These are phyloP conservation scores for Sambucus nigra DNA, from an alignment of 129 eudicot species.

Conservation along the genomic window DNA sequence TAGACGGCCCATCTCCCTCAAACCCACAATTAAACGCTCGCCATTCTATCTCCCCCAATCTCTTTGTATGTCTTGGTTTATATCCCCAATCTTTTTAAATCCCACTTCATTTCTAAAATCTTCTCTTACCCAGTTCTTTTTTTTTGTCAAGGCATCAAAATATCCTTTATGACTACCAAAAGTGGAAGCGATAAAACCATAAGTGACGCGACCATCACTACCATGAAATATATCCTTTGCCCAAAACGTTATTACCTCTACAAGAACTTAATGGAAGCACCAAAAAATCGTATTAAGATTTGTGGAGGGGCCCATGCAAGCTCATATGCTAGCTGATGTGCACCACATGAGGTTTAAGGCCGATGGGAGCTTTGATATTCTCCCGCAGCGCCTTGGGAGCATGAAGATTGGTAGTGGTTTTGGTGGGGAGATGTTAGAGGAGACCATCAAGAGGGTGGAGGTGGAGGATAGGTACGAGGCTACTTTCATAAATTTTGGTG, in stretches of 20 bases:
- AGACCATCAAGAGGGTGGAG: slow-evolving; percentile 45
- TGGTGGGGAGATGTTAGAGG: slow-evolving; percentile 34
- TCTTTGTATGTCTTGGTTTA: too few species aligned
- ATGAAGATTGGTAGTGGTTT: slow-evolving; percentile 46
- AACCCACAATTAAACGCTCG: too few species aligned
- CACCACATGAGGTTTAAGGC: slow-evolving; percentile 60
- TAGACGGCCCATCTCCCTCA: too few species aligned
- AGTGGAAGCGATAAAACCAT: too few species aligned
- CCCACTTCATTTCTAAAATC: too few species aligned
- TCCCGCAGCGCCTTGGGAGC: slow-evolving; percentile 53
- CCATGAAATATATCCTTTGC: too few species aligned
- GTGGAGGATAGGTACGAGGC: slow-evolving; percentile 47
- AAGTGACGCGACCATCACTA: too few species aligned
- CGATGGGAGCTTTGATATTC: slow-evolving; percentile 56
- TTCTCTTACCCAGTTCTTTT: too few species aligned
- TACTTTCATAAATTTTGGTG: slow-evolving; percentile 31
- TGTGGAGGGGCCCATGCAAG: slow-evolving; percentile 51
- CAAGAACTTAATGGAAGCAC: slow-evolving; percentile 50
- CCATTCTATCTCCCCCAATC: too few species aligned
- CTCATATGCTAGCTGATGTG: slow-evolving; percentile 81
- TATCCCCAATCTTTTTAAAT: too few species aligned
- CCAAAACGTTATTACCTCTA: slow-evolving; percentile 85
- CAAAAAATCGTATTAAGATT: slow-evolving; percentile 60
- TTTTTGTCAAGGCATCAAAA: too few species aligned
- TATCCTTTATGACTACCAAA: too few species aligned